Conservation (phyloP, 305 asterid species). For the Fraxinus nigra region DNA sequence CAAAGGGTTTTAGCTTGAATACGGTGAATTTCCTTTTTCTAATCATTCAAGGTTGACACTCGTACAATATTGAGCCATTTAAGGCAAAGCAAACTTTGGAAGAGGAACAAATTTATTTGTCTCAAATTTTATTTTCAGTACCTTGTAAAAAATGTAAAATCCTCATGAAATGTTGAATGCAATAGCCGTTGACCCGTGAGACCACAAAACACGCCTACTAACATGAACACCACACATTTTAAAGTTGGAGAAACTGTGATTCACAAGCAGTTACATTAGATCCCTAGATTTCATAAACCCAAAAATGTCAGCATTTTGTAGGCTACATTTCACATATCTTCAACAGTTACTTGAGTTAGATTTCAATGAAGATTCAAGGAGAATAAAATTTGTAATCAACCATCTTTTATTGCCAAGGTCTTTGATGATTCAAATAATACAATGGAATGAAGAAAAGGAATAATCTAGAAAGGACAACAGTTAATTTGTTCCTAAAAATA, state of each 20-base stretch:
- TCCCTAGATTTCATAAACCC: background rate
- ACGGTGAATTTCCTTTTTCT: background rate
- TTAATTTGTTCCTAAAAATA: too few relatives aligned
- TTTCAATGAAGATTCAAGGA: too few relatives aligned
- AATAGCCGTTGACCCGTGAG: background rate
- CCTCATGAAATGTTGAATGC: background rate
- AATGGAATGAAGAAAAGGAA: too few relatives aligned
- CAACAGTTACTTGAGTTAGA: too few relatives aligned
- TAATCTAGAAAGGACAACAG: too few relatives aligned
- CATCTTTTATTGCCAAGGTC: too few relatives aligned
- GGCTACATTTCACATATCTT: background rate
- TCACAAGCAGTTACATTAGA: background rate
- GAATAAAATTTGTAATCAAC: too few relatives aligned
- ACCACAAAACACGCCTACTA: background rate
- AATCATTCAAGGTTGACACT: background rate
- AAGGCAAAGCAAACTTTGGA: background rate
- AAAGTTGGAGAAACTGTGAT: background rate
- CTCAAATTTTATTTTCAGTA: background rate
- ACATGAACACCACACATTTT: background rate
- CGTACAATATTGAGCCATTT: background rate
- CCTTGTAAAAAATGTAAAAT: background rate
- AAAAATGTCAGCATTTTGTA: background rate
- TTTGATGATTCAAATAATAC: too few relatives aligned
- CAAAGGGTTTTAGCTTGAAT: background rate
- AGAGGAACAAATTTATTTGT: background rate